Evolutionary conservation across 2,329 filamentous ascomycete genomes (phyloP).

Genomic region (Trichoderma hamatum): DNA sequence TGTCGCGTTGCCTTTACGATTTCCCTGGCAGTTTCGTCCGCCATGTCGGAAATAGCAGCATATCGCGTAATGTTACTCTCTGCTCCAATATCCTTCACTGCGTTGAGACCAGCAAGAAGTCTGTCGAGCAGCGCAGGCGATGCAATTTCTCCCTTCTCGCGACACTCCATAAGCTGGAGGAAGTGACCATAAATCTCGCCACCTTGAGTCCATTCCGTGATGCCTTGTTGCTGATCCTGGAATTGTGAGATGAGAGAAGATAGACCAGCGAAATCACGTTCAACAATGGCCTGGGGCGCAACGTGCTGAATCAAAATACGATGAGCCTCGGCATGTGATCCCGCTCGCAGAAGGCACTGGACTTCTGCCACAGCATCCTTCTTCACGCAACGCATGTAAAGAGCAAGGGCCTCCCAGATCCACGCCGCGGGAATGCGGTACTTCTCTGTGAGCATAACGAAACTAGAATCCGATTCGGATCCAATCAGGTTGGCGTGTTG

Average conservation of each 20-base stretch:
- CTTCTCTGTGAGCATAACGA: conserved; percentile 62
- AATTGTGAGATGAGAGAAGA: conserved; percentile 73
- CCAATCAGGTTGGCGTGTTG: conserved; percentile 71
- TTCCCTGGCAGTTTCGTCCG: conserved; percentile 69
- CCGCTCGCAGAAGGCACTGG: conserved; percentile 76
- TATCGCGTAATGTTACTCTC: conserved; percentile 55
- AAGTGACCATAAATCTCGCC: conserved; percentile 76
- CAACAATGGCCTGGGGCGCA: conserved; percentile 79
- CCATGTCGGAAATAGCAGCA: conserved; percentile 83
- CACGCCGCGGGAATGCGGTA: conserved; percentile 74
- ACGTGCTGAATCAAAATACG: conserved; percentile 78
- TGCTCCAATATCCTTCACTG: conserved; percentile 52
- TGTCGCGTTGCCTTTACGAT: conserved; percentile 59
- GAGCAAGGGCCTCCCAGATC: conserved; percentile 86
- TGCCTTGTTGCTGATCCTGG: conserved; percentile 59
- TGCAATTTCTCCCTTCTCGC: conserved; percentile 46
- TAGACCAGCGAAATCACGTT: conserved; percentile 74
- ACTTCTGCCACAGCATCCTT: conserved; percentile 73
- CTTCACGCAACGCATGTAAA: conserved; percentile 74
- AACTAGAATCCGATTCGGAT: conserved; percentile 58
- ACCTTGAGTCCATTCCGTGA: conserved; percentile 76
- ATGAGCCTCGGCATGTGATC: conserved; percentile 79
- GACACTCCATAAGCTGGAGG: conserved; percentile 53
- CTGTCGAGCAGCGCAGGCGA: conserved; percentile 56
- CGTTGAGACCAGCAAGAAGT: conserved; percentile 59